phyloP scores from a whole-genome alignment of 257 asterid species.

The Vinca minor region DNA sequence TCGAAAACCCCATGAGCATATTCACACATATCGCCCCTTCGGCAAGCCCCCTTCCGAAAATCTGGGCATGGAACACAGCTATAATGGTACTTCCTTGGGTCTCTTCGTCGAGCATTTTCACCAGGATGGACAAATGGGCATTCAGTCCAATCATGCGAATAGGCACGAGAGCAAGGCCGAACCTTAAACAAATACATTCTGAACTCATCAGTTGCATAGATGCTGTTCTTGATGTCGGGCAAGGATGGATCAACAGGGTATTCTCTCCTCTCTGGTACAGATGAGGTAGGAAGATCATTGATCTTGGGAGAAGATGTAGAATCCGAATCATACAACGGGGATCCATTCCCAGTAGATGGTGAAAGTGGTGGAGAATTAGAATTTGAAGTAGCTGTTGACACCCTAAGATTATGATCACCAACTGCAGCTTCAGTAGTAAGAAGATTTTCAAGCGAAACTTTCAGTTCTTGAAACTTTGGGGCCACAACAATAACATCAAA shows the following conservation, averaged over 20 bases:
- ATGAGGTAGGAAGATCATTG: constrained; percentile 20
- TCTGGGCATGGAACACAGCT: constrained; percentile 84
- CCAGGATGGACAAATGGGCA: constrained; percentile 95
- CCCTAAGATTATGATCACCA: constrained; percentile 28
- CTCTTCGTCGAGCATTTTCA: constrained; percentile 81
- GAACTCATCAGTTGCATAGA: constrained; percentile 75
- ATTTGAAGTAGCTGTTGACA: constrained; percentile 22
- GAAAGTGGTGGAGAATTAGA: constrained; percentile 43
- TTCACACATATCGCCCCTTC: constrained; percentile 77
- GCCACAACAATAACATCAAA: constrained; percentile 39
- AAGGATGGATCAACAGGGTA: constrained; percentile 72
- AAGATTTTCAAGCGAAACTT: constrained; percentile 42
- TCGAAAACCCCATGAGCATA: constrained; percentile 88
- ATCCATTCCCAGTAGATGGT: constrained; percentile 35
- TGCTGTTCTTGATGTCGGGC: constrained; percentile 79
- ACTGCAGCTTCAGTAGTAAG: constrained; percentile 31
- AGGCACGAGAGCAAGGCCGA: constrained; percentile 81
- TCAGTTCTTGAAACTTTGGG: constrained; percentile 35
- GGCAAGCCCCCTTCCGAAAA: constrained; percentile 77
- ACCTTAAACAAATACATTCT: constrained; percentile 79
- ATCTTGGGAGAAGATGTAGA: constrained; percentile 28
- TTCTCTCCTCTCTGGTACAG: constrained; percentile 51
- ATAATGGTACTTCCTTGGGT: constrained; percentile 70
- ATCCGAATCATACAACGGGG: constrained; percentile 35
- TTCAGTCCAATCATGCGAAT: constrained; percentile 94